Evolutionary conservation across 495 filamentous ascomycete species (phyloP).

Genomic region (Neurospora sp.): DNA sequence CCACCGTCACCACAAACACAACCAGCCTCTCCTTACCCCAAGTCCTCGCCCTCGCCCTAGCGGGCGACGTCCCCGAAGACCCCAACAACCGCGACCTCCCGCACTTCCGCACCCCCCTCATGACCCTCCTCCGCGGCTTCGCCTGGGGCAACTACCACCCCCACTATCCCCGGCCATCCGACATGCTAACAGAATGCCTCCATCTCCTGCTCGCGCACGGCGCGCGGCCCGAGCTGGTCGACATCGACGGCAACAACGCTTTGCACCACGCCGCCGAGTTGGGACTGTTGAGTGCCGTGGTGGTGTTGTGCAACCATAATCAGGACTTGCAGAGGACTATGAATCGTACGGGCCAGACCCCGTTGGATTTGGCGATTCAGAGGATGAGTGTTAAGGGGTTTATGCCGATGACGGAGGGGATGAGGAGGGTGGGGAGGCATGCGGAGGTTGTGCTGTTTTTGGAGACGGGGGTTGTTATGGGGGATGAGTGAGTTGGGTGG

Average conservation of each 20-base stretch:
- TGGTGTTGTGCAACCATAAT: background rate
- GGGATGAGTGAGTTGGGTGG: background rate
- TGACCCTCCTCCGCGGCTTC: background rate
- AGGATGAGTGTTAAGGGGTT: background rate
- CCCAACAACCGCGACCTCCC: conserved; percentile 1
- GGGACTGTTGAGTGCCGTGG: background rate
- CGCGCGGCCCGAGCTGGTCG: background rate
- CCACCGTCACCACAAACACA: background rate
- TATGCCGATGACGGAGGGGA: background rate
- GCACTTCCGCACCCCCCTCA: background rate
- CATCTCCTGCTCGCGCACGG: conserved; percentile 1
- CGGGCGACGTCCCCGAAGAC: background rate
- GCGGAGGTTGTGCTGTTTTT: conserved; percentile 1
- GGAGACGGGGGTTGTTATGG: background rate
- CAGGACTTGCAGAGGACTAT: background rate
- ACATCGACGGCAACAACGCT: conserved; percentile 3
- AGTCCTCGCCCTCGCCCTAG: background rate
- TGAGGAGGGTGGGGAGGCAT: background rate
- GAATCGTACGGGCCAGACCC: background rate
- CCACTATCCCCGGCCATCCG: background rate
- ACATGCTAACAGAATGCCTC: background rate
- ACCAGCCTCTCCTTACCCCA: background rate
- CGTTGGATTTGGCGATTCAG: background rate
- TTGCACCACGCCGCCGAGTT: conserved; percentile 1
- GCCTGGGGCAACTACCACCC: background rate